phyloP scores from a whole-genome alignment of 139 green algal genomes.

The Protoeuglena noctilucae region DNA sequence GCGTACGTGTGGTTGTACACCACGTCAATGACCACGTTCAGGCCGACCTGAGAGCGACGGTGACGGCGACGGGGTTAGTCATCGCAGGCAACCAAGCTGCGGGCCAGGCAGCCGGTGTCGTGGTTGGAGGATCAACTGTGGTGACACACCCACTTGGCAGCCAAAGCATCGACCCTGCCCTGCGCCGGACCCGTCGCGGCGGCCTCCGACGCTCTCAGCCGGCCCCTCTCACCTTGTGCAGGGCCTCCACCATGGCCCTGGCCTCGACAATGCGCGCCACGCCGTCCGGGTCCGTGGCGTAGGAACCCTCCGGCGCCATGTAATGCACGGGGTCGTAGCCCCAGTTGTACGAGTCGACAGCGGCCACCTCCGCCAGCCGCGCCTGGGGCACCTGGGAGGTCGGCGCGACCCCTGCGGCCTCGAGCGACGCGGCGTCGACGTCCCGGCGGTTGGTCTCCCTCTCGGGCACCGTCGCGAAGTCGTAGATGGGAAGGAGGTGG shows the following conservation, averaged over 20 bases:
- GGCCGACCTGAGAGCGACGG: too few relatives aligned
- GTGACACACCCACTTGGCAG: too few relatives aligned
- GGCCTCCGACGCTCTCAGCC: too few relatives aligned
- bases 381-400: constrained; percentile 7
- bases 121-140: too few relatives aligned
- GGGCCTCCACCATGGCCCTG: constrained; percentile 51
- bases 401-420: too few relatives aligned
- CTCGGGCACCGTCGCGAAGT: constrained; percentile 74
- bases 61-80: too few relatives aligned
- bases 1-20: constrained; percentile 86
- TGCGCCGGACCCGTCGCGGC: too few relatives aligned
- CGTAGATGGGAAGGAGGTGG: constrained; percentile 74
- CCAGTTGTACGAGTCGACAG: constrained; percentile 77
- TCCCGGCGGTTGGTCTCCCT: constrained; percentile 1
- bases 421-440: background rate
- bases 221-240: too few relatives aligned
- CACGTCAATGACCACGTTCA: constrained; percentile 67
- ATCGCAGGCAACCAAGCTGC: too few relatives aligned
- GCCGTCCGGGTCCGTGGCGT: constrained; percentile 62
- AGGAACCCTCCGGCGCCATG: constrained; percentile 40
- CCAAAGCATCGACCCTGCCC: too few relatives aligned
- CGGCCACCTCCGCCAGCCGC: constrained; percentile 31
- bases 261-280: constrained; percentile 45
- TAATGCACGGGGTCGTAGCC: constrained; percentile 56
- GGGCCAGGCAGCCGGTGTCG: too few relatives aligned